Evolutionary conservation across 208 protist genomes (phyloP), one percentile per base, ranked within the genome.

Genomic region (Willaertia magna): DNA sequence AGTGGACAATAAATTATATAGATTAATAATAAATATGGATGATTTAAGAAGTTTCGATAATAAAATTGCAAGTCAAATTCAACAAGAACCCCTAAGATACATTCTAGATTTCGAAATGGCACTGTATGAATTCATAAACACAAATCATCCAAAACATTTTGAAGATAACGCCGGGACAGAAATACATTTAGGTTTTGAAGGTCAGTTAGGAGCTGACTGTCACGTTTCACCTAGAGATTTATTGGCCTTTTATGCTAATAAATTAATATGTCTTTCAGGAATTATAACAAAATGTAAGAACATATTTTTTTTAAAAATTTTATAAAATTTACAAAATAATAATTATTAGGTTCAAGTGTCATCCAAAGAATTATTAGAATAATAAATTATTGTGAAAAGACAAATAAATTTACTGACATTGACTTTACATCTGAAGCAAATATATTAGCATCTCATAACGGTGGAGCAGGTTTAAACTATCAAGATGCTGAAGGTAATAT

Each of bases 351-450:
- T 61, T 92, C 93, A 51, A 84, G 91, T 3, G 89, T 96, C 1
- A 87, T 90, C 4, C 93, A 95, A 9, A 97, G 97, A 88, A 61
- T 97, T 2, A 85, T 93, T 22, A 93, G 95, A 89, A 95, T 93
- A 44, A 94, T 98, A 6, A 97, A 99, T 91, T 99, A 98, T 92
- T 98, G 95, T 89, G 88, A 90, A 20, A 91, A 90, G 52, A 98
- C 96, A 14, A 95, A 95, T 86, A 90, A 94, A 85, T 95, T 95
- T 74, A 90, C 91, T 0, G 90, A 90, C 55, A 94, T 94, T 79
- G 90, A 94, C 85, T 99, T 99, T 89, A 67, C 55, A 34, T 91
- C 94, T 51, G 98, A 99, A 88, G 91, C 95, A 0, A 93, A 91
- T 88, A 90, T 88, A 86, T 88, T 44, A 87, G 93, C 88, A 85